A percentile compares a stretch with the other conserved stretches of the same genome.
Evolutionary conservation across 768 basidiomycete genomes (phyloP).

Genomic region (Lepiota brunneoincarnata): DNA sequence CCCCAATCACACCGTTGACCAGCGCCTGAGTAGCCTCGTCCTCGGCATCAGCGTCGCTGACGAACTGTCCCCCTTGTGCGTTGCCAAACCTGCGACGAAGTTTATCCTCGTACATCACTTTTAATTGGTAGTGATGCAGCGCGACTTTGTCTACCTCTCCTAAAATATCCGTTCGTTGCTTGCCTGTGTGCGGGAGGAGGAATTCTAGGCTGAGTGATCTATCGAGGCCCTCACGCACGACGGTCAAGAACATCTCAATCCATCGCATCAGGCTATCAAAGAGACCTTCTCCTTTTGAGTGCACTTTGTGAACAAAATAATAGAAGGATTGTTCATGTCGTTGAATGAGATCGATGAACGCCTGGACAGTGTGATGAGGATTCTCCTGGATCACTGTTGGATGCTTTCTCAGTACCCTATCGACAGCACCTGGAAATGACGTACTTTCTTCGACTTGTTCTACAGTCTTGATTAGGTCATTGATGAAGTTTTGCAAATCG

Average conservation of each 20-base stretch:
- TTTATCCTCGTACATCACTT: constrained; percentile 90
- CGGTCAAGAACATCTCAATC: constrained; percentile 93
- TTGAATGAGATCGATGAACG: constrained; percentile 89
- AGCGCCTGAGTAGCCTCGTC: constrained; percentile 83
- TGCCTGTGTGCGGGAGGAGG: constrained; percentile 78
- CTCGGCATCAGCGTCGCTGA: constrained; percentile 59
- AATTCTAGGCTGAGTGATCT: constrained; percentile 79
- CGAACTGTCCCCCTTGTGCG: constrained; percentile 30
- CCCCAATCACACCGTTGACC: constrained; percentile 77
- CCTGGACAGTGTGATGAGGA: constrained; percentile 82
- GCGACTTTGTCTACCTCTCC: constrained; percentile 88
- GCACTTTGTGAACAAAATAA: constrained; percentile 96
- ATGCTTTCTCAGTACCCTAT: constrained; percentile 6
- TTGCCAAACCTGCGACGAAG: constrained; percentile 81
- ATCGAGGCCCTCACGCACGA: constrained; percentile 87
- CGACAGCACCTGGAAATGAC: constrained; percentile 25
- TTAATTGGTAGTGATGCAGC: constrained; percentile 91
- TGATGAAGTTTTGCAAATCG: constrained; percentile 92
- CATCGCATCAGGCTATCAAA: constrained; percentile 95
- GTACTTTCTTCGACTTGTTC: constrained; percentile 87
- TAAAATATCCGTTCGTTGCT: constrained; percentile 75
- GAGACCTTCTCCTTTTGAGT: constrained; percentile 91
- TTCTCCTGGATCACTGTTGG: constrained; percentile 75
- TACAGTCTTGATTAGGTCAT: constrained; percentile 92
- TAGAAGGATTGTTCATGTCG: constrained; percentile 97